phyloP scores from a whole-genome alignment of 495 filamentous ascomycete species.

The Copromyces sp. region DNA sequence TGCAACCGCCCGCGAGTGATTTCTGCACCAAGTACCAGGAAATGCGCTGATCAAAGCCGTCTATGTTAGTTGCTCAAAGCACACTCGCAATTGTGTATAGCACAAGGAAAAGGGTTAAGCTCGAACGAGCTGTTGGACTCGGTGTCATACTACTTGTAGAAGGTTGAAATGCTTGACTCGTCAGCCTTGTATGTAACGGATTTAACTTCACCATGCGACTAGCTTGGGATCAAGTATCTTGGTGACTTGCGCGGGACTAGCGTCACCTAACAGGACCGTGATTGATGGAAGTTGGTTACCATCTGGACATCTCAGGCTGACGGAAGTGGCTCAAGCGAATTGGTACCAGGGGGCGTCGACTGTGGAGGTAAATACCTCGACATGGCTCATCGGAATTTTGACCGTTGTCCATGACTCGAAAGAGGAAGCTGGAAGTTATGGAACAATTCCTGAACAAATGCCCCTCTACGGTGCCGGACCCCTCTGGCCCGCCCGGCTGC shows the following conservation, averaged over 20 bases:
- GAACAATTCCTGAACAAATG: background rate
- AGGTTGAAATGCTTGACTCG: background rate
- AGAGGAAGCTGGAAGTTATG: background rate
- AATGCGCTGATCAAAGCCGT: background rate
- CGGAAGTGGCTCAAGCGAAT: background rate
- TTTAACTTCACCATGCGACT: background rate
- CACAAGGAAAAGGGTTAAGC: background rate
- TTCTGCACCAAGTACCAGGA: background rate
- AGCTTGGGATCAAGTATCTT: background rate
- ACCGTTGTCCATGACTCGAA: background rate
- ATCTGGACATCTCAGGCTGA: background rate
- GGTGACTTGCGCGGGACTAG: background rate
- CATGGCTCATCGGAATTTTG: background rate
- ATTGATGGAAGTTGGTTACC: background rate
- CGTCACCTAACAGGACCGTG: background rate
- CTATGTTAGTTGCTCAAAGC: background rate
- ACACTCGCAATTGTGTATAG: background rate
- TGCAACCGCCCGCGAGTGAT: background rate
- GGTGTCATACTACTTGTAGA: background rate
- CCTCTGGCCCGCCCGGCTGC: background rate
- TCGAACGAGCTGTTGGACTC: background rate
- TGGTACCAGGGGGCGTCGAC: background rate
- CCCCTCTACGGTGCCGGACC: background rate
- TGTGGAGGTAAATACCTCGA: background rate
- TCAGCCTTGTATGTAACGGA: background rate